Evolutionary conservation across 371 early-diverging fungal species (phyloP).

Genomic region (Apophysomyces variabilis): DNA sequence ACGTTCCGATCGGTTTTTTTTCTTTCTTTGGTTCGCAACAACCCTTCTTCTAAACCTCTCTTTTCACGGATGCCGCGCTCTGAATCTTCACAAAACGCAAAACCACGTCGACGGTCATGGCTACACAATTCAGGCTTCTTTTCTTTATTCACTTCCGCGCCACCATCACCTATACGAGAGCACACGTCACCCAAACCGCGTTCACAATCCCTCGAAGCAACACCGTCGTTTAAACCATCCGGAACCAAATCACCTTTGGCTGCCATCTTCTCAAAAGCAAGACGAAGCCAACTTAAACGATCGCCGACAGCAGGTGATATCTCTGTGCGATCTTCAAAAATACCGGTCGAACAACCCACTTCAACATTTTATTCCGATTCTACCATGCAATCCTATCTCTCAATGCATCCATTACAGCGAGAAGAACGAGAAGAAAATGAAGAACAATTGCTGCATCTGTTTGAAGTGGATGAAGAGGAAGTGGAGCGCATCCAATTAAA

Average conservation of each 20-base stretch:
- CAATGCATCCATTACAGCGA: constrained; percentile 12
- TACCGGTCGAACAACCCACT: constrained; percentile 8
- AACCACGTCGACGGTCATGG: constrained; percentile 14
- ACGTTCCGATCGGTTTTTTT: constrained; percentile 8
- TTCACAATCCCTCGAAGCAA: constrained; percentile 10
- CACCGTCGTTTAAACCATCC: constrained; percentile 9
- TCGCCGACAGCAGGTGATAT: constrained; percentile 18
- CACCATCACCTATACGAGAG: constrained; percentile 12
- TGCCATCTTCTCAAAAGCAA: constrained; percentile 18
- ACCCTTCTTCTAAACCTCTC: neutral
- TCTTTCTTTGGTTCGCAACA: constrained; percentile 4
- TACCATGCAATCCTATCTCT: neutral
- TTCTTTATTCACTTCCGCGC: constrained; percentile 11
- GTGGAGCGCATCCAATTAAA: constrained; percentile 36
- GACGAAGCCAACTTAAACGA: constrained; percentile 21
- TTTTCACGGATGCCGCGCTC: constrained; percentile 7
- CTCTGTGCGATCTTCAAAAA: constrained; percentile 10
- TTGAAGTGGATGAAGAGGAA: constrained; percentile 28
- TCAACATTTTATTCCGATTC: neutral
- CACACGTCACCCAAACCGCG: constrained; percentile 11
- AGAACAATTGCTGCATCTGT: neutral
- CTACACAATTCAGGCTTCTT: constrained; percentile 12
- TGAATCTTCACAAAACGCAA: constrained; percentile 9
- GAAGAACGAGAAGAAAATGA: neutral
- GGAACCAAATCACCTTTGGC: constrained; percentile 1